Evolutionary conservation across 2,329 filamentous ascomycete species (phyloP).

Genomic region (Sarocladiaceae sp.): DNA sequence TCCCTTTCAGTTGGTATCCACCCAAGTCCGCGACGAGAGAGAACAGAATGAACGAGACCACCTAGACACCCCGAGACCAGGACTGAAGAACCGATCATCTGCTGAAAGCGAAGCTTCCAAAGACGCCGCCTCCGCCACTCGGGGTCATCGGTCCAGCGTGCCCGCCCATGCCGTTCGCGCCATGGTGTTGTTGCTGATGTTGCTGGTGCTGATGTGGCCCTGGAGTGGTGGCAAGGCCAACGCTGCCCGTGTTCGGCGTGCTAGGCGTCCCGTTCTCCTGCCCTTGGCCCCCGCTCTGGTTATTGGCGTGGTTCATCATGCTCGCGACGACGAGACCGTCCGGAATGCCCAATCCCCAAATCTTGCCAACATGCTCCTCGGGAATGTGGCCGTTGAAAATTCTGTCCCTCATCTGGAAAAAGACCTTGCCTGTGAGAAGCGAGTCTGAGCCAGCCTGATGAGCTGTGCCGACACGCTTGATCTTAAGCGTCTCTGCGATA

Average conservation of each 20-base stretch:
- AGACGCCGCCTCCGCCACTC: constrained; percentile 66
- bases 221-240: constrained; percentile 43
- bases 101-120: constrained; percentile 63
- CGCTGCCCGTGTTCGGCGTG: constrained; percentile 62
- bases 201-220: constrained; percentile 50
- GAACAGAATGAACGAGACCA: too few species aligned
- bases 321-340: constrained; percentile 38
- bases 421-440: constrained; percentile 86
- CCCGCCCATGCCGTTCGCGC: constrained; percentile 43
- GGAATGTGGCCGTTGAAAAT: constrained; percentile 81
- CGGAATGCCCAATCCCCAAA: constrained; percentile 83
- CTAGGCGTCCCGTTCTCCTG: constrained; percentile 50
- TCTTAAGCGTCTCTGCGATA: constrained; percentile 86
- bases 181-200: constrained; percentile 46
- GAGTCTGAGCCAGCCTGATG: constrained; percentile 95
- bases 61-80: neutral
- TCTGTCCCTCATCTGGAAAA: constrained; percentile 85
- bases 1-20: too few species aligned
- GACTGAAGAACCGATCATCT: neutral
- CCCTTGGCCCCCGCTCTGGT: constrained; percentile 24
- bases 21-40: too few species aligned
- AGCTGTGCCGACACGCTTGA: constrained; percentile 78
- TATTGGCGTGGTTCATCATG: constrained; percentile 28
- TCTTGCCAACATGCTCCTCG: constrained; percentile 78
- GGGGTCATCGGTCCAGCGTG: constrained; percentile 59